Conservation (phyloP, 306 rosid genomes). For the Biancaea sappan region DNA sequence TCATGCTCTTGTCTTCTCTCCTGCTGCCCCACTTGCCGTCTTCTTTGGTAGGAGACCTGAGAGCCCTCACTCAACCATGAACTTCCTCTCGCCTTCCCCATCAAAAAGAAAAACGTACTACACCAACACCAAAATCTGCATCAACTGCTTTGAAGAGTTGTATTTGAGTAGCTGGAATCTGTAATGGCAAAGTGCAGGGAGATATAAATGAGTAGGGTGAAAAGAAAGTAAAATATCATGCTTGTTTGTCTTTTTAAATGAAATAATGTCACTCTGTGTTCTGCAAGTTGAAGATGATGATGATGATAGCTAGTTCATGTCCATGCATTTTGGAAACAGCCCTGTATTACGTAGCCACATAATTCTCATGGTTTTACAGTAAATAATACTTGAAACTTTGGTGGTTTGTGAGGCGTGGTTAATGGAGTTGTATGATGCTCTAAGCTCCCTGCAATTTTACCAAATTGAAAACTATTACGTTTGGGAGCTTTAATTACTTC, state of each 20-base stretch:
- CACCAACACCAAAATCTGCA: neutral
- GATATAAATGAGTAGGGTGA: conserved; percentile 26
- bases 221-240: neutral
- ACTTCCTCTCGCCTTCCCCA: conserved; percentile 55
- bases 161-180: conserved; percentile 1
- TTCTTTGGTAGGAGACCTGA: conserved; percentile 55
- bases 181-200: conserved; percentile 24
- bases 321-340: conserved; percentile 45
- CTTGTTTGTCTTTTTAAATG: neutral
- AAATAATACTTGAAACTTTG: conserved; percentile 26
- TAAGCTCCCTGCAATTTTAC: neutral
- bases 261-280: conserved; percentile 6
- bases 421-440: conserved; percentile 12
- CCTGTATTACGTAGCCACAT: conserved; percentile 18
- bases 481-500: no score
- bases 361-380: conserved; percentile 27
- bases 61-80: conserved; percentile 62
- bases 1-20: conserved; percentile 51
- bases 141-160: neutral
- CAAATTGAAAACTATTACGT: no score
- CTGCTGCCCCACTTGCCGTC: conserved; percentile 41
- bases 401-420: conserved; percentile 40
- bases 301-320: no score
- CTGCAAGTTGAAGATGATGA: conserved; percentile 11
- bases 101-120: conserved; percentile 7